Base-by-base conservation (phyloP, 139 green algal species). In the Volvox africanus region DNA sequence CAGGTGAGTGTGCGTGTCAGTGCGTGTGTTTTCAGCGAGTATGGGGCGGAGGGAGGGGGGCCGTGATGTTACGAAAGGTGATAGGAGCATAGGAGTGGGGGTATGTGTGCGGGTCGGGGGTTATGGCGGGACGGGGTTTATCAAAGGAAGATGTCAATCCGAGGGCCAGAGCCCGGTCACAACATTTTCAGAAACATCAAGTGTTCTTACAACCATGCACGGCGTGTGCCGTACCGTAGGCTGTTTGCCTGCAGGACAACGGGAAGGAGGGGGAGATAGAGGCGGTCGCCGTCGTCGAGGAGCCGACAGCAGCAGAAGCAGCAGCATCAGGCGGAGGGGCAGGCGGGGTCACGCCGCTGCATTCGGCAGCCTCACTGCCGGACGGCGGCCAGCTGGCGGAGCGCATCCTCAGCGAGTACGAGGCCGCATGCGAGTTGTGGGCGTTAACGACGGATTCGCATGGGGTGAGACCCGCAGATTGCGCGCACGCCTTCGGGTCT, bases 321-420 rank as follows among this genome's bases (percentile, higher is more conserved):
- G 44, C 9, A 55, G 44, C 44, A n/a, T n/a, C n/a, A 55, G 24
- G 50, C 71, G 86, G 2, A 55, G 2, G 12, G 22, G 55, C 35
- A 33, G 75, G 2, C 73, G 85, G 85, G 18, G 28, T 89, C 16
- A 89, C 85, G 19, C 86, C 86, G 12, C 86, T 90, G 21, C 86
- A 90, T 61, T 76, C 84, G 30, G 86, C 86, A 26, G 86, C 73
- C 9, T 61, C 86, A 30, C 75, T 90, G 75, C 73, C 50, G 1
- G 86, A 84, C 50, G 73, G 75, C 73, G 86, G 75, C 55, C 55
- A 33, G 12, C 86, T 90, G 21, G 86, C 86, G 30, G 86, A 90
- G 55, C 86, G 86, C 86, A 90, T 90, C 75, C 86, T 90, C 16
- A 26, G 20, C 55, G 86, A 90, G 86, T 90, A 85, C 75, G 11